Conservation (phyloP, 176 grass and related monocot genomes). For the Themeda triandra region DNA sequence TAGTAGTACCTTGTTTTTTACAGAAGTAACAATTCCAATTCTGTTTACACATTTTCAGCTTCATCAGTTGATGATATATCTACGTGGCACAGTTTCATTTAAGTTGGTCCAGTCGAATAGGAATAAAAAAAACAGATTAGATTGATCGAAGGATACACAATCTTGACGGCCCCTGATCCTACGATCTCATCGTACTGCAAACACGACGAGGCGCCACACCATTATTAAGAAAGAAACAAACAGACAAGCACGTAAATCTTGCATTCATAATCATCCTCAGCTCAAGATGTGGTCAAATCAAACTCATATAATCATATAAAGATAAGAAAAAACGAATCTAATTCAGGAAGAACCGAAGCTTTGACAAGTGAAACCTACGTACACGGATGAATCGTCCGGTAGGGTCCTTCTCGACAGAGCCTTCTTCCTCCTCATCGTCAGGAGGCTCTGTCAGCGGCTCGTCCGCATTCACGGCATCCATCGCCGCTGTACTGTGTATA, state of each 20-base stretch:
- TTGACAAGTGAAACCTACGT: neutral
- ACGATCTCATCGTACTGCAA: conserved; percentile 46
- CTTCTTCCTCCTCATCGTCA: conserved; percentile 39
- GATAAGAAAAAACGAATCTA: neutral
- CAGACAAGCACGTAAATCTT: neutral
- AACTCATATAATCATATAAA: neutral
- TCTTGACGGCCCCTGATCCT: conserved; percentile 45
- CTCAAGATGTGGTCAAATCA: neutral
- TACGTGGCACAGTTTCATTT: neutral
- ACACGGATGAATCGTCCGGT: conserved; percentile 50
- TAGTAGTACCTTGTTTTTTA: neutral
- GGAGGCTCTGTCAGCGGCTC: conserved; percentile 34
- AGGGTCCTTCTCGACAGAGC: conserved; percentile 43
- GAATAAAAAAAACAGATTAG: neutral
- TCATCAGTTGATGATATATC: neutral
- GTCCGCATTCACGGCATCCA: conserved; percentile 33
- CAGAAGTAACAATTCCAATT: too few relatives aligned
- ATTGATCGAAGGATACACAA: conserved; percentile 44
- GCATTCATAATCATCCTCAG: neutral
- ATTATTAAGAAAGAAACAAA: neutral
- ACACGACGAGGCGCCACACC: neutral
- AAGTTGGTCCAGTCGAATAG: neutral
- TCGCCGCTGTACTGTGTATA: neutral
- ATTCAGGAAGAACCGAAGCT: neutral
- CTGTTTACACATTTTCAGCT: too few relatives aligned